Evolutionary conservation across 2,329 filamentous ascomycete species (phyloP).

Genomic region (Penicillium sp.): DNA sequence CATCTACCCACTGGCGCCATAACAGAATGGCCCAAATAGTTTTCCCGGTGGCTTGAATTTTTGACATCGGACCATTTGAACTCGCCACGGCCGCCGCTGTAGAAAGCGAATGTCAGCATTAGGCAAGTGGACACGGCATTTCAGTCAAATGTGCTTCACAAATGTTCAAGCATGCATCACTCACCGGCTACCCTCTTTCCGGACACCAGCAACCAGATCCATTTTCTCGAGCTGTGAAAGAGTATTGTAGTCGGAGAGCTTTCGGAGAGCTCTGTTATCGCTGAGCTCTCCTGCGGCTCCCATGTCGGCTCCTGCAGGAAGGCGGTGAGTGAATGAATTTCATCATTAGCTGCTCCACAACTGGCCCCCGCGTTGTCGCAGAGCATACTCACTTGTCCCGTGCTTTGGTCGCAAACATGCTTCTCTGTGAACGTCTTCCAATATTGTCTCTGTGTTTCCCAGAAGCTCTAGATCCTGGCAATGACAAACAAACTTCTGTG

Average conservation of each 20-base stretch:
- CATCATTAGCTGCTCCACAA: conserved; percentile 13
- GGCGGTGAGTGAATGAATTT: conserved; percentile 10
- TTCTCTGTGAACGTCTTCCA: conserved; percentile 1
- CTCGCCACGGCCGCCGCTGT: conserved; percentile 74
- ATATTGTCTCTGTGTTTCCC: not conserved
- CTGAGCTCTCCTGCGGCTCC: not conserved
- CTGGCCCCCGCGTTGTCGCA: conserved; percentile 10
- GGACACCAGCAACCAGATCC: conserved; percentile 89
- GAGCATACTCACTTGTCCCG: conserved; percentile 6
- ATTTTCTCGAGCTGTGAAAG: conserved; percentile 34
- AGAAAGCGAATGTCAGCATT: not conserved
- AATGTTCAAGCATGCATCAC: not conserved
- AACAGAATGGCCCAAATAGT: conserved; percentile 80
- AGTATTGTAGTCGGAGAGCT: not conserved
- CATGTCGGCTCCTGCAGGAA: not conserved
- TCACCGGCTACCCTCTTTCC: conserved; percentile 76
- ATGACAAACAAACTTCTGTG: conserved; percentile 13
- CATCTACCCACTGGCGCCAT: conserved; percentile 90
- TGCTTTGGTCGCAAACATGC: conserved; percentile 14
- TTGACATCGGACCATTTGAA: conserved; percentile 97
- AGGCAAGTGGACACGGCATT: too few relatives aligned
- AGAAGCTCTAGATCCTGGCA: conserved; percentile 5
- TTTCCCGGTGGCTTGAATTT: conserved; percentile 79
- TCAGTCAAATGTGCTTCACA: too few relatives aligned
- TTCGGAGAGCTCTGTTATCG: not conserved